These are phyloP conservation scores for Aspergillus avenaceus DNA, from an alignment of 495 filamentous ascomycete genomes.

Conservation along the genomic window DNA sequence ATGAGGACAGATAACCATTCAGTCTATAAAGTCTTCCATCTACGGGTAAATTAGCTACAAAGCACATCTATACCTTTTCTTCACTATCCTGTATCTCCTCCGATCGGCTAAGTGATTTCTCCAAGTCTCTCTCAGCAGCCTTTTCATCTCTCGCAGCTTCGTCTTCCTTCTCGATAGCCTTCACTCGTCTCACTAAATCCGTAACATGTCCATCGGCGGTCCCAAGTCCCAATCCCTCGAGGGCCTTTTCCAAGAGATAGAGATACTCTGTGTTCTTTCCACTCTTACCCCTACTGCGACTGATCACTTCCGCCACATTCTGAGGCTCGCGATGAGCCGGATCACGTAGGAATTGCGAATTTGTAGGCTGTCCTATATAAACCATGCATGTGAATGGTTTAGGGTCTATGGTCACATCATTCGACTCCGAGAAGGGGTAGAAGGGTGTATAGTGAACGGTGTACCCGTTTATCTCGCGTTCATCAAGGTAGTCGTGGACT, in stretches of 20 bases:
- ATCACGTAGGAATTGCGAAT: slow-evolving; percentile 78
- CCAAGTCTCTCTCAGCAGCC: slow-evolving; percentile 35
- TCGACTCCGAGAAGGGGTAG: slow-evolving; percentile 41
- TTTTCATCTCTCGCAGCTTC: slow-evolving; percentile 28
- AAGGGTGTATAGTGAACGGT: slow-evolving; percentile 85
- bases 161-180: slow-evolving; percentile 31
- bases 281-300: slow-evolving; percentile 71
- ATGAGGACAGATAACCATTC: background rate
- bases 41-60: background rate
- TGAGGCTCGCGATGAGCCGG: slow-evolving; percentile 71
- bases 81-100: slow-evolving; percentile 16
- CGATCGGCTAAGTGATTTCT: slow-evolving; percentile 24
- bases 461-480: slow-evolving; percentile 96
- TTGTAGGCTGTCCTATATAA: slow-evolving; percentile 92
- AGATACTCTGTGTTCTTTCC: slow-evolving; percentile 92
- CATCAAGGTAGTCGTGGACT: slow-evolving; percentile 88
- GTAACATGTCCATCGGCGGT: slow-evolving; percentile 81
- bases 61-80: background rate
- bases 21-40: slow-evolving; percentile 1
- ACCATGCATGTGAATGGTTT: slow-evolving; percentile 60
- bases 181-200: slow-evolving; percentile 45
- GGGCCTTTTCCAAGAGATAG: slow-evolving; percentile 70
- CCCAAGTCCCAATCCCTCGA: slow-evolving; percentile 69
- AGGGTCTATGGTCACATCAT: background rate
- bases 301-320: slow-evolving; percentile 80